Evolutionary conservation across 1,284 basidiomycete species (phyloP).

Genomic region (Marasmius fiardii): DNA sequence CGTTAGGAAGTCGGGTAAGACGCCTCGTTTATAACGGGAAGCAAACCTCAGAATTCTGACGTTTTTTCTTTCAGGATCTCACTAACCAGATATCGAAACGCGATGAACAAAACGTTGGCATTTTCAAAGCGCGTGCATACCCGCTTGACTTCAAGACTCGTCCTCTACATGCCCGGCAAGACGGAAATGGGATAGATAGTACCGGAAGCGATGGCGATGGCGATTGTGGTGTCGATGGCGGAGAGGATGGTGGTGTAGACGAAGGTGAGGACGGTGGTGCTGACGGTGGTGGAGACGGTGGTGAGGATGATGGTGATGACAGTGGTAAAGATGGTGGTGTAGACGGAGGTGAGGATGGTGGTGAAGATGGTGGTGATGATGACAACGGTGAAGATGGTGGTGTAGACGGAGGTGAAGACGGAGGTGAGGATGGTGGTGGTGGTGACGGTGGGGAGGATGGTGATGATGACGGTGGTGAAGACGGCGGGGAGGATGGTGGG

Average conservation of each 20-base stretch:
- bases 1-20: no score
- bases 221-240: no score
- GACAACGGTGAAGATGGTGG: conserved; percentile 25
- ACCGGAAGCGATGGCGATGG: no score
- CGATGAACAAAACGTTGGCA: no score
- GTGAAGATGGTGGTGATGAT: conserved; percentile 26
- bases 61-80: no score
- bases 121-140: no score
- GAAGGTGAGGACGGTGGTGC: conserved; percentile 18
- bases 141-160: no score
- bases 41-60: no score
- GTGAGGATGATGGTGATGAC: conserved; percentile 22
- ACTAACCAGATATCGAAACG: no score
- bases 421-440: neutral
- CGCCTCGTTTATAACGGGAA: no score
- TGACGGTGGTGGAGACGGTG: conserved; percentile 27
- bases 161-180: no score
- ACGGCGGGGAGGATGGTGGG: conserved; percentile 19
- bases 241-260: neutral
- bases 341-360: conserved; percentile 11
- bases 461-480: conserved; percentile 24
- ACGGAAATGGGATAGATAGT: no score
- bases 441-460: conserved; percentile 28
- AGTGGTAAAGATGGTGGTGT: conserved; percentile 22
- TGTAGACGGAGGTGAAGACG: conserved; percentile 23